Percentiles rank a stretch among this genome's conserved stretches.
Evolutionary conservation across 768 basidiomycete genomes (phyloP).

Genomic region (Cytidiella melzeri): DNA sequence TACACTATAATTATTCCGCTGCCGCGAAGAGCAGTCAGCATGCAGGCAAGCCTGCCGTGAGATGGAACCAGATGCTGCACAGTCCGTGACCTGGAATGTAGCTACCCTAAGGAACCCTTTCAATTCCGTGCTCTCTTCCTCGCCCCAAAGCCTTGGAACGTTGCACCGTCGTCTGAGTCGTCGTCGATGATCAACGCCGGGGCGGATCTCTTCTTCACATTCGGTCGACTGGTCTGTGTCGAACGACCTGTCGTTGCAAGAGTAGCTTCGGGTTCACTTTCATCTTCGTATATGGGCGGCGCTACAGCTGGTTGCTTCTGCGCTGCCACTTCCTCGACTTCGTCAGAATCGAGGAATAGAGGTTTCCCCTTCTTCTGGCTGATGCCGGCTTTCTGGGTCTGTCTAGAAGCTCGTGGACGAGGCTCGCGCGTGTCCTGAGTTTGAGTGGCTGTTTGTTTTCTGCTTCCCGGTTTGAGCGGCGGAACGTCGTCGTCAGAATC

Average conservation of each 20-base stretch:
- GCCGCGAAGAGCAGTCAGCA: background rate
- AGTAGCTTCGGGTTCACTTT: constrained; percentile 4
- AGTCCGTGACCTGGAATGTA: background rate
- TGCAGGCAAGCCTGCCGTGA: background rate
- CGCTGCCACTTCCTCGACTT: constrained; percentile 29
- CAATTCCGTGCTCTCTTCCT: constrained; percentile 20
- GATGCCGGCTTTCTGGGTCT: background rate
- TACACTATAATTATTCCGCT: background rate
- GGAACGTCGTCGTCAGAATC: constrained; percentile 2
- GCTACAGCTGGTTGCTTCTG: constrained; percentile 14
- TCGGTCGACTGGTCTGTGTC: constrained; percentile 3
- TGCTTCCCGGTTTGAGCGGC: background rate
- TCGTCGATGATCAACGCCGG: constrained; percentile 39
- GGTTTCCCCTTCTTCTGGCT: constrained; percentile 29
- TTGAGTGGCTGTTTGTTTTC: background rate
- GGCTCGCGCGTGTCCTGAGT: background rate
- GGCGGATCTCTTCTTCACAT: background rate
- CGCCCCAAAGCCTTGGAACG: constrained; percentile 57
- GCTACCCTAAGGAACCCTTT: no score
- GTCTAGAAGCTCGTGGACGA: background rate
- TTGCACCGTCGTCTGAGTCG: constrained; percentile 65
- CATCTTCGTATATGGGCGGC: constrained; percentile 17
- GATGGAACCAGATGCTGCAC: background rate
- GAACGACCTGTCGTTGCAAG: constrained; percentile 23
- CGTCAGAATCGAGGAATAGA: constrained; percentile 47